Evolutionary conservation across 2,329 filamentous ascomycete species (phyloP).

Genomic region (Orbilia javanica): DNA sequence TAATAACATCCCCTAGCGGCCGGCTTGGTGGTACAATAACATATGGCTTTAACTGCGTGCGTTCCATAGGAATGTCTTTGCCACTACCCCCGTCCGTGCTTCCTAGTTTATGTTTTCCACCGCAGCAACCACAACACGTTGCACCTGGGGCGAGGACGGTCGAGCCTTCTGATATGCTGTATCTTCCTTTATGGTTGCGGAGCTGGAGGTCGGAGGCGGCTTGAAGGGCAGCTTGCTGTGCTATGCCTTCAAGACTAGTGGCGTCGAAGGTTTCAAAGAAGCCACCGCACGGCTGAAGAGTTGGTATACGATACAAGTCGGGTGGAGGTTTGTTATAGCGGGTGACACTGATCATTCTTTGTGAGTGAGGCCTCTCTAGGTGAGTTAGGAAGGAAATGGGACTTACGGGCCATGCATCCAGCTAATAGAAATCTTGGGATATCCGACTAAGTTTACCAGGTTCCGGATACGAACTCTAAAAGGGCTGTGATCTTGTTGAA

Average conservation of each 20-base stretch:
- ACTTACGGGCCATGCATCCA: constrained; percentile 51
- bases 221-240: constrained; percentile 33
- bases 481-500: neutral
- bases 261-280: constrained; percentile 51
- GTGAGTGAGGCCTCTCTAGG: neutral
- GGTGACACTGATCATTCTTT: neutral
- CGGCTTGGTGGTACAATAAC: neutral
- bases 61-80: neutral
- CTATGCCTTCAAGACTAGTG: constrained; percentile 49
- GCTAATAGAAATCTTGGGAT: constrained; percentile 21
- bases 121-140: constrained; percentile 8
- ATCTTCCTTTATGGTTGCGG: neutral
- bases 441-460: neutral
- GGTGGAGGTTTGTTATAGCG: constrained; percentile 28
- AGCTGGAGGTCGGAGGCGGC: neutral
- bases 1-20: constrained; percentile 4
- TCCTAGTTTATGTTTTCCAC: neutral
- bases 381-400: neutral
- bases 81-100: neutral
- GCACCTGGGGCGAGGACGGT: constrained; percentile 2
- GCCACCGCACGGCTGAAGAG: neutral
- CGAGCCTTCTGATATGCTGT: constrained; percentile 3
- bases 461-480: neutral
- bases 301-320: constrained; percentile 28
- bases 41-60: neutral